These are phyloP conservation scores for Vitis hybrid DNA, from an alignment of 177 flowering plant species.

Conservation along the genomic window DNA sequence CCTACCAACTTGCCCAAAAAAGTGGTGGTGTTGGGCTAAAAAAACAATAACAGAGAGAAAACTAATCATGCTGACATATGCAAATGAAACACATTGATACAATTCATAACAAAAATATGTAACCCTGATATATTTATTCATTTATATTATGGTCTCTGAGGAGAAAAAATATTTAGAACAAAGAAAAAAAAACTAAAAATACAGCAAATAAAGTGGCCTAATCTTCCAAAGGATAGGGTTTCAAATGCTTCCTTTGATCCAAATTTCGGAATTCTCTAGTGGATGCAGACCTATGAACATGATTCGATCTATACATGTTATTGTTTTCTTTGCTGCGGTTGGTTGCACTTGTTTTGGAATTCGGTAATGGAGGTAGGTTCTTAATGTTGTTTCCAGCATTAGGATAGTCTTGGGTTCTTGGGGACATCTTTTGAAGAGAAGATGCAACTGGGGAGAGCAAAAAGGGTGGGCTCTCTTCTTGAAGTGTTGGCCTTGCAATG, in stretches of 20 bases:
- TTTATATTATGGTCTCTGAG: not conserved
- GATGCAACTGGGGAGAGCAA: slow-evolving; percentile 17
- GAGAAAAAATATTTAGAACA: not conserved
- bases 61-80: no score
- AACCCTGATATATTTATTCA: no score
- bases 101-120: no score
- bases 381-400: slow-evolving; percentile 10
- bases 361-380: slow-evolving; percentile 22
- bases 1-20: no score
- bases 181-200: not conserved
- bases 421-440: slow-evolving; percentile 5
- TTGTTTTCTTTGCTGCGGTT: slow-evolving; percentile 7
- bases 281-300: slow-evolving; percentile 29
- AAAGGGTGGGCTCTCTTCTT: slow-evolving; percentile 5
- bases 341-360: slow-evolving; percentile 1
- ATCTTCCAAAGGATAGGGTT: slow-evolving; percentile 19
- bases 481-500: slow-evolving; percentile 6
- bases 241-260: slow-evolving; percentile 18
- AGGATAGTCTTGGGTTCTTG: slow-evolving; percentile 9
- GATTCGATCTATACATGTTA: slow-evolving; percentile 14
- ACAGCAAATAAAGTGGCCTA: slow-evolving; percentile 2
- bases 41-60: no score
- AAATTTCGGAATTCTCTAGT: slow-evolving; percentile 30
- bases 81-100: no score
- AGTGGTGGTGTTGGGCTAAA: no score